A percentile compares a stretch with the other conserved stretches of the same genome.
phyloP scores from a whole-genome alignment of 1,284 basidiomycete genomes.

The Cystobasidiaceae sp. region DNA sequence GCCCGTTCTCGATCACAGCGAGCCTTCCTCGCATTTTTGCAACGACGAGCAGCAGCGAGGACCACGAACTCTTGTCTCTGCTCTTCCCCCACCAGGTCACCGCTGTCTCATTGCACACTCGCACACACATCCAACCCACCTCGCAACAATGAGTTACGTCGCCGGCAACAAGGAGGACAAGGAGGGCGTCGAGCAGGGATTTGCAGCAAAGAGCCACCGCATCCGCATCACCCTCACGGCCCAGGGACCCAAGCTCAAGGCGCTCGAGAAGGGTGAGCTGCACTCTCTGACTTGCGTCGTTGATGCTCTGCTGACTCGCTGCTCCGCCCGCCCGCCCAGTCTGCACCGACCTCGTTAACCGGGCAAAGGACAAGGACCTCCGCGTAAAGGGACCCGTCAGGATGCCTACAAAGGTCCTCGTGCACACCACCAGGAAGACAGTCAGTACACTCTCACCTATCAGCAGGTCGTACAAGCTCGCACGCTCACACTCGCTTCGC shows the following conservation, averaged over 20 bases:
- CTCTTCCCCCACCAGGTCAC: slow-evolving; percentile 48
- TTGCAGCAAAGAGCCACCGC: slow-evolving; percentile 93
- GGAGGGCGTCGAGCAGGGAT: slow-evolving; percentile 90
- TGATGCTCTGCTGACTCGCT: neutral
- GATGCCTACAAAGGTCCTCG: slow-evolving; percentile 93
- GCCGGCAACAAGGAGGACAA: slow-evolving; percentile 86
- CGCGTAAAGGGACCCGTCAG: slow-evolving; percentile 98
- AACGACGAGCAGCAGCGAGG: too few relatives aligned
- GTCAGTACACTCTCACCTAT: slow-evolving; percentile 52
- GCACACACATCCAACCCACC: slow-evolving; percentile 25
- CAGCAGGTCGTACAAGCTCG: slow-evolving; percentile 24
- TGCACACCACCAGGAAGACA: slow-evolving; percentile 98
- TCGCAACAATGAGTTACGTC: slow-evolving; percentile 91
- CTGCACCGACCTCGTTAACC: slow-evolving; percentile 92
- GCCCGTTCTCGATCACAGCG: too few relatives aligned
- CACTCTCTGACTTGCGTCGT: neutral
- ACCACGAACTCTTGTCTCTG: too few relatives aligned
- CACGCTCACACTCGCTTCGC: neutral
- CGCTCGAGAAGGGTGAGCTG: slow-evolving; percentile 91
- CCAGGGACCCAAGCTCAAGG: slow-evolving; percentile 78
- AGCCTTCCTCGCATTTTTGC: too few relatives aligned
- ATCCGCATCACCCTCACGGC: slow-evolving; percentile 99
- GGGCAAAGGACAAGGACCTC: slow-evolving; percentile 99
- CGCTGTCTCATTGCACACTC: slow-evolving; percentile 47
- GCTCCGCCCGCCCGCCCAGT: slow-evolving; percentile 54